Evolutionary conservation across 2,329 filamentous ascomycete species (phyloP).

Genomic region (Cladosporium phlei): DNA sequence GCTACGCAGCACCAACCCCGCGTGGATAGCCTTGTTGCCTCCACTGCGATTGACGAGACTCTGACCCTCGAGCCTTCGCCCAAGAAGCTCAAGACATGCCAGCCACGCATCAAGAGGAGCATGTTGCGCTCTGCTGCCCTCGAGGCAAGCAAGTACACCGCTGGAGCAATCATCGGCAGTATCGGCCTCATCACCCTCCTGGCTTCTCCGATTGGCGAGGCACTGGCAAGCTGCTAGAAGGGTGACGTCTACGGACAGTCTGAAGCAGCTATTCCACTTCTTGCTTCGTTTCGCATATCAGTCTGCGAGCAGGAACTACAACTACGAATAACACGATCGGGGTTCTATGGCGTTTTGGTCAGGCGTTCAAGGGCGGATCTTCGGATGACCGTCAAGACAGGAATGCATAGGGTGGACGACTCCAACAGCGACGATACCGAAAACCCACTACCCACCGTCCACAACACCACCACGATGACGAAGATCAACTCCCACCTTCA

Average conservation of each 20-base stretch:
- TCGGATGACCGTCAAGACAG: too few relatives aligned
- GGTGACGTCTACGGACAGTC: too few relatives aligned
- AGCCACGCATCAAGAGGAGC: conserved; percentile 1
- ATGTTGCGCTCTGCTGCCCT: conserved; percentile 13
- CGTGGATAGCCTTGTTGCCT: too few relatives aligned
- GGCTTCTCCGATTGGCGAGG: conserved; percentile 23
- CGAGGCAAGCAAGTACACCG: conserved; percentile 18
- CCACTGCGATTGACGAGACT: too few relatives aligned
- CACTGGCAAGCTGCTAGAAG: conserved; percentile 20
- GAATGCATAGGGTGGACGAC: too few relatives aligned
- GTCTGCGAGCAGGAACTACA: too few relatives aligned
- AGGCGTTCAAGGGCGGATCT: too few relatives aligned
- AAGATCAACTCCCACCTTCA: conserved; percentile 64
- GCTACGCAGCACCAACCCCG: too few relatives aligned
- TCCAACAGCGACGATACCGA: conserved; percentile 21
- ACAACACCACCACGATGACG: conserved; percentile 56
- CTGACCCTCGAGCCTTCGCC: background rate
- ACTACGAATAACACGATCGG: too few relatives aligned
- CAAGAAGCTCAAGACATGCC: conserved; percentile 8
- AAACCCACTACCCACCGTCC: conserved; percentile 15
- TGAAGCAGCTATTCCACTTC: too few relatives aligned
- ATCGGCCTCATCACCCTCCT: conserved; percentile 25
- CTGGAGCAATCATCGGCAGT: conserved; percentile 20
- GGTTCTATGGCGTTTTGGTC: too few relatives aligned
- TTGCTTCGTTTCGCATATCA: too few relatives aligned